These are phyloP conservation scores for Pseudogymnoascus verrucosus DNA, from an alignment of 2,329 filamentous ascomycete species.

Conservation along the genomic window DNA sequence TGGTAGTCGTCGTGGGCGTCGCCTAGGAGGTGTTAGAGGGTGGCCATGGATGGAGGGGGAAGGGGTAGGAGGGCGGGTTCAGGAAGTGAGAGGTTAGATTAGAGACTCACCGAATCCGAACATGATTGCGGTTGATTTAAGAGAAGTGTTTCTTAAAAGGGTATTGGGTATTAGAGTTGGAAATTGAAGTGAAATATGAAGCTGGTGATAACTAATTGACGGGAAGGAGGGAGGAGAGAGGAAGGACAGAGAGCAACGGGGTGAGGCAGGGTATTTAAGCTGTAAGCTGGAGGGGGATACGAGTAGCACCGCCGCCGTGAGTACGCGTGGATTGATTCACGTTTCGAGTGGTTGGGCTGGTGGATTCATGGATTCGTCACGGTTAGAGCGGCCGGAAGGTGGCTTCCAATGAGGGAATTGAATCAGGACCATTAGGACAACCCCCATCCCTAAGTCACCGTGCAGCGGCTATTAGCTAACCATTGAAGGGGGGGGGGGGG, in stretches of 20 bases:
- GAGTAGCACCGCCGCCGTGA: neutral
- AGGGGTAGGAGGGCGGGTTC: too few species aligned
- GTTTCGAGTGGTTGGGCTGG: neutral
- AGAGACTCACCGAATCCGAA: neutral
- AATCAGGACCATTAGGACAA: neutral
- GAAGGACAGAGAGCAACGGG: neutral
- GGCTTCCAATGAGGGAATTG: neutral
- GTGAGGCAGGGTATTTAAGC: neutral
- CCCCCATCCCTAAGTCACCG: neutral
- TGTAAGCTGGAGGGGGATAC: neutral
- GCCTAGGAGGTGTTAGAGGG: constrained; percentile 24
- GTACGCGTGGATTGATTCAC: constrained; percentile 3
- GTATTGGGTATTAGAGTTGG: neutral
- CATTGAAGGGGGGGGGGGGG: too few species aligned
- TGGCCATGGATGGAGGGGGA: neutral
- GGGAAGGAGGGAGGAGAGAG: neutral
- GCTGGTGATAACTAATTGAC: neutral
- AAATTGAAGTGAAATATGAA: neutral
- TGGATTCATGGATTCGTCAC: neutral
- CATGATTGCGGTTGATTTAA: constrained; percentile 3
- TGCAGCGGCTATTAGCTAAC: neutral
- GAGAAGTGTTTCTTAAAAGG: neutral
- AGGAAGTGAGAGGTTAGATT: neutral
- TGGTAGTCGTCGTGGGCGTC: constrained; percentile 37
- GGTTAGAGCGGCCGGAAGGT: neutral